These are phyloP conservation scores for Pichia sp. DNA, from an alignment of 1,139 yeast species.

Conservation along the genomic window DNA sequence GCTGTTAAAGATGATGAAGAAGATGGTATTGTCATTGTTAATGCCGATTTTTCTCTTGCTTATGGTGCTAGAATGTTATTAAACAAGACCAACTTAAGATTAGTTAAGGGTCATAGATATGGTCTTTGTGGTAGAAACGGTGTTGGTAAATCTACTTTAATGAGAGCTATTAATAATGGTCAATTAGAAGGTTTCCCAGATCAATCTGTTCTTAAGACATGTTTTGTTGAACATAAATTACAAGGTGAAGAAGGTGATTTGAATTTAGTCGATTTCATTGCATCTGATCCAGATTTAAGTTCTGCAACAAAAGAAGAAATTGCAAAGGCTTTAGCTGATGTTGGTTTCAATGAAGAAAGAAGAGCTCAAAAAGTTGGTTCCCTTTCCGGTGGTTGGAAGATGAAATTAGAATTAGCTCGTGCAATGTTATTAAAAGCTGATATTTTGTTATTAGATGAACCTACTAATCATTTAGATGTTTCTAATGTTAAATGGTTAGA, in stretches of 20 bases:
- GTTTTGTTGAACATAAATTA: slow-evolving; percentile 94
- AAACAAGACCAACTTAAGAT: slow-evolving; percentile 81
- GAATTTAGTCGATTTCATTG: slow-evolving; percentile 84
- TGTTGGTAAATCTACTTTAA: slow-evolving; percentile 95
- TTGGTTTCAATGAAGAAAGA: slow-evolving; percentile 90
- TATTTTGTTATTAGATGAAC: slow-evolving; percentile 90
- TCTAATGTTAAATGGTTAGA: slow-evolving; percentile 89
- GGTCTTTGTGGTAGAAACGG: slow-evolving; percentile 99
- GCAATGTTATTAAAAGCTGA: slow-evolving; percentile 98
- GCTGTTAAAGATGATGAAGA: slow-evolving; percentile 48
- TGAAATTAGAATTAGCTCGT: slow-evolving; percentile 96
- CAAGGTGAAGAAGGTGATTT: slow-evolving; percentile 93
- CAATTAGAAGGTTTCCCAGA: slow-evolving; percentile 97
- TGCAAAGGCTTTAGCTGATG: slow-evolving; percentile 66
- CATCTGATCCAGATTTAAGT: slow-evolving; percentile 77
- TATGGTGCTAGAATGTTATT: slow-evolving; percentile 96
- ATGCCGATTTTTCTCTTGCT: slow-evolving; percentile 91
- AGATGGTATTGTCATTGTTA: slow-evolving; percentile 84
- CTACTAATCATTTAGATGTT: slow-evolving; percentile 97
- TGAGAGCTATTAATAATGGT: slow-evolving; percentile 96
- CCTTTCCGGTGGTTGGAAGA: slow-evolving; percentile 97
- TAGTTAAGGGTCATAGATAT: slow-evolving; percentile 91
- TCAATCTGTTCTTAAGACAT: slow-evolving; percentile 77
- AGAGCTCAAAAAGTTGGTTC: slow-evolving; percentile 88
- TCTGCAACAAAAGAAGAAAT: slow-evolving; percentile 62